These are phyloP conservation scores for Hymenoscyphus infarciens DNA, from an alignment of 2,329 filamentous ascomycete species.

Conservation along the genomic window DNA sequence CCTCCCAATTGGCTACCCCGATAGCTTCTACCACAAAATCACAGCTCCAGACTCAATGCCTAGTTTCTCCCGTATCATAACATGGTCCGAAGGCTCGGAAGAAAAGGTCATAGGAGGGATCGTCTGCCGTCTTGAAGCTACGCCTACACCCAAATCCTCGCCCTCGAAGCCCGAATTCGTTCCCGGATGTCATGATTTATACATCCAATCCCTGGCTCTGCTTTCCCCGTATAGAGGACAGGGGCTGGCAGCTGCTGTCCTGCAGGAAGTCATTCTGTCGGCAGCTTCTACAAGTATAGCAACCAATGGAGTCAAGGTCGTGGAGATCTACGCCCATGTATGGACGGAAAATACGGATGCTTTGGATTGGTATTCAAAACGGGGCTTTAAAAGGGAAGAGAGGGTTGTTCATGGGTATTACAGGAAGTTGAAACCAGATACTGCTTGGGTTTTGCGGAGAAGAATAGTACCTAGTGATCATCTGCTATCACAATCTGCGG, in stretches of 20 bases:
- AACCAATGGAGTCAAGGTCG: slow-evolving; percentile 30
- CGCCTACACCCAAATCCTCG: slow-evolving; percentile 24
- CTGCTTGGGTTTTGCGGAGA: slow-evolving; percentile 57
- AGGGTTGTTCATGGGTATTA: slow-evolving; percentile 55
- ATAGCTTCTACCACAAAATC: slow-evolving; percentile 58
- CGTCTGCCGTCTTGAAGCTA: slow-evolving; percentile 58
- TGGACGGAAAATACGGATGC: slow-evolving; percentile 65
- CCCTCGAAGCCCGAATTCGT: slow-evolving; percentile 18
- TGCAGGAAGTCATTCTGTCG: slow-evolving; percentile 39
- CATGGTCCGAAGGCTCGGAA: slow-evolving; percentile 47
- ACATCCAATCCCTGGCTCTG: slow-evolving; percentile 62
- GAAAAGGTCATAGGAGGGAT: slow-evolving; percentile 58
- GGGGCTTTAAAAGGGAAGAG: slow-evolving; percentile 51
- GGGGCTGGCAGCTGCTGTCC: slow-evolving; percentile 55
- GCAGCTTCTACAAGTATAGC: slow-evolving; percentile 23
- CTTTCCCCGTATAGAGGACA: slow-evolving; percentile 60
- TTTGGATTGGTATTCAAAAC: slow-evolving; percentile 57
- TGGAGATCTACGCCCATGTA: slow-evolving; percentile 59
- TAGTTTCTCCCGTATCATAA: slow-evolving; percentile 55
- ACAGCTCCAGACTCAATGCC: slow-evolving; percentile 47
- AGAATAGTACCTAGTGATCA: slow-evolving; percentile 34
- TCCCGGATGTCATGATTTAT: slow-evolving; percentile 46
- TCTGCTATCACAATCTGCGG: slow-evolving; percentile 11
- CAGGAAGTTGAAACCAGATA: slow-evolving; percentile 56
- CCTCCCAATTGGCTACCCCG: slow-evolving; percentile 60